Base-by-base conservation (phyloP, 257 asterid genomes). In the Nicotiana tabacum region DNA sequence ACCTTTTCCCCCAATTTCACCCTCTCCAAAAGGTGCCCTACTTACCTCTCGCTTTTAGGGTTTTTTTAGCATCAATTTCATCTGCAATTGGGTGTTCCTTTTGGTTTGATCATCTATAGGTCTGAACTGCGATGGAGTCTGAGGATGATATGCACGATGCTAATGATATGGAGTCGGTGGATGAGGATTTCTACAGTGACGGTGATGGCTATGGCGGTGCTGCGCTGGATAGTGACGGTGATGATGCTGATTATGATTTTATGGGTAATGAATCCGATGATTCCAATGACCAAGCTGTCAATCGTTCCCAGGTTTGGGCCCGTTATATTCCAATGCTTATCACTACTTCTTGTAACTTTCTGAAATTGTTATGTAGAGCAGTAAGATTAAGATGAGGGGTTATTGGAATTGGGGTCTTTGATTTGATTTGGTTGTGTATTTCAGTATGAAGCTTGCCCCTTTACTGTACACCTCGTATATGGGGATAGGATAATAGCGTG, bases 141-240 rank as follows among this genome's bases (percentile, higher is more conserved):
- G 97, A 92, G 68, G 98, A 93, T 85, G 97, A 93, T 90, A 92
- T 95, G 98, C 98, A 92, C 92, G 98, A 93, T 80, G 96, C 98
- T 10, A 91, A 90, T 83, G 98, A 92, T 27, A 87, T 88, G 55
- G 97, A 93, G 81, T 94, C 97, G 62, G 90, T 82, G 46, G 98
- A 91, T 84, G 98, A 94, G 78, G 90, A 94, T 77, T 91, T 91
- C 80, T 91, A 88, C 84, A 89, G 96, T 74, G 96, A 94, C 61
- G 97, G 92, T 46, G 93, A 88, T 33, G 91, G 85, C 69, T 89
- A 80, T 82, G 84, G 77, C 78, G 89, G 68, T 33, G 92, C 68
- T 43, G 89, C 29, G 43, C 90, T 84, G 9, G 90, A 86, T 18
- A 90, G 85, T 16, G 97, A 88, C 7, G 94, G 70, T 82, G 95